phyloP scores from a whole-genome alignment of 1,139 yeast species.

The Saccharomyces hybrid region DNA sequence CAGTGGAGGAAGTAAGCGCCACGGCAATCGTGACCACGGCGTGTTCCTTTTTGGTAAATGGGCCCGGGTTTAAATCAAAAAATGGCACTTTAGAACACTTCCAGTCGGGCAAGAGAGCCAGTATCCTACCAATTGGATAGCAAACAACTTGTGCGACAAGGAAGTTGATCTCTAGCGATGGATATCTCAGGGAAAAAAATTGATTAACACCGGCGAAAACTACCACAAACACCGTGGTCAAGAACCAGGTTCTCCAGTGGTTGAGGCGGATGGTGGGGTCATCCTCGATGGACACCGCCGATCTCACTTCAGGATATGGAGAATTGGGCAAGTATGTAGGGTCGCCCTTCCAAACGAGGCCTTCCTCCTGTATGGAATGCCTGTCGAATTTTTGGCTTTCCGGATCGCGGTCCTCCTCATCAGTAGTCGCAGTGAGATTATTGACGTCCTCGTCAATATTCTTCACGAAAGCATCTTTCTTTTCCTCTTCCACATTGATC shows the following conservation, averaged over 20 bases:
- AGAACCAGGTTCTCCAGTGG: conserved; percentile 45
- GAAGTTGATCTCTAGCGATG: conserved; percentile 40
- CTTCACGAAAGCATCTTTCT: neutral
- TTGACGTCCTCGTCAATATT: neutral
- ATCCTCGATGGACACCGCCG: conserved; percentile 45
- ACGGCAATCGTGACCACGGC: conserved; percentile 48
- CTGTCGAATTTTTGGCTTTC: neutral
- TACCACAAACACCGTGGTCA: conserved; percentile 42
- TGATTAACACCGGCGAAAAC: conserved; percentile 47
- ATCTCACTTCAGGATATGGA: conserved; percentile 49
- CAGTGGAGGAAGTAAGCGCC: conserved; percentile 41
- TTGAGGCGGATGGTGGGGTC: conserved; percentile 41
- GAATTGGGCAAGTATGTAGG: conserved; percentile 38
- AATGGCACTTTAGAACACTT: conserved; percentile 23
- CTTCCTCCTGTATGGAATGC: neutral
- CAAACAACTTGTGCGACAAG: conserved; percentile 48
- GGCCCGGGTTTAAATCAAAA: conserved; percentile 43
- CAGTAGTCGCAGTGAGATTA: neutral
- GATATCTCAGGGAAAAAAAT: conserved; percentile 44
- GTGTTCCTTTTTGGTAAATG: conserved; percentile 57
- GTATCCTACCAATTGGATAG: conserved; percentile 42
- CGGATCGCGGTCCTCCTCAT: conserved; percentile 3
- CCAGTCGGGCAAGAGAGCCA: conserved; percentile 38
- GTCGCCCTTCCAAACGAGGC: conserved; percentile 28
- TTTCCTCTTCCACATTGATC: neutral